Percentiles rank a stretch among this genome's conserved stretches.
Conservation (phyloP, 768 basidiomycete genomes). For the Tulasnella sp. region DNA sequence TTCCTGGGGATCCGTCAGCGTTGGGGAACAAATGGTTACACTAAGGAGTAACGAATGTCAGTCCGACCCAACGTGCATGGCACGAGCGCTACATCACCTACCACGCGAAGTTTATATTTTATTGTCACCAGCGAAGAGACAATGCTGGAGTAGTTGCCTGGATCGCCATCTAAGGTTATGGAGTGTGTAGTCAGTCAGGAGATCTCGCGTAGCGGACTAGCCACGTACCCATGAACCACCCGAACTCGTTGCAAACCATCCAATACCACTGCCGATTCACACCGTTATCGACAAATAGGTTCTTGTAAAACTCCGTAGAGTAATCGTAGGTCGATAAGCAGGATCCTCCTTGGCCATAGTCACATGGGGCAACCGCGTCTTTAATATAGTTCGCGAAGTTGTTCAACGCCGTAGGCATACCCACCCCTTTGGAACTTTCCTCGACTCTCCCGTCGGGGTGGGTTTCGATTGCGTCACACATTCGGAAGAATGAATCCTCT, state of each 20-base stretch:
- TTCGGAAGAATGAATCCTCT: not conserved
- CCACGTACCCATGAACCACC: not conserved
- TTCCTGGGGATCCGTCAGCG: not conserved
- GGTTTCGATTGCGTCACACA: conserved; percentile 15
- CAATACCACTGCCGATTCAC: conserved; percentile 1
- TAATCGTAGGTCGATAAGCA: conserved; percentile 13
- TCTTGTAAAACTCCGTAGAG: not conserved
- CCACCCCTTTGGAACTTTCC: not conserved
- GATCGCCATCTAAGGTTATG: conserved; percentile 4
- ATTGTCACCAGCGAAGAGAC: not conserved
- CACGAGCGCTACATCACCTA: not conserved
- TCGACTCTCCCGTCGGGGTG: not conserved
- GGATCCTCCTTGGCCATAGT: not conserved
- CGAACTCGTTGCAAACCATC: conserved; percentile 13
- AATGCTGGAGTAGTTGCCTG: conserved; percentile 20
- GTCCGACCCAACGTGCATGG: not conserved
- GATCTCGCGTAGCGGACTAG: not conserved
- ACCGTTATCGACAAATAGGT: not conserved
- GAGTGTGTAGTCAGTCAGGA: not conserved
- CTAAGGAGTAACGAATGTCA: no score
- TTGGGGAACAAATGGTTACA: conserved; percentile 25
- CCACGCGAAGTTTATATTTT: not conserved
- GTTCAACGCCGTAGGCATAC: not conserved
- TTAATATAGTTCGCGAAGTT: not conserved
- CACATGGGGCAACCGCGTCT: no score